These are phyloP conservation scores for Pachysandra terminalis DNA, from an alignment of 164 flowering plant species.

Conservation along the genomic window DNA sequence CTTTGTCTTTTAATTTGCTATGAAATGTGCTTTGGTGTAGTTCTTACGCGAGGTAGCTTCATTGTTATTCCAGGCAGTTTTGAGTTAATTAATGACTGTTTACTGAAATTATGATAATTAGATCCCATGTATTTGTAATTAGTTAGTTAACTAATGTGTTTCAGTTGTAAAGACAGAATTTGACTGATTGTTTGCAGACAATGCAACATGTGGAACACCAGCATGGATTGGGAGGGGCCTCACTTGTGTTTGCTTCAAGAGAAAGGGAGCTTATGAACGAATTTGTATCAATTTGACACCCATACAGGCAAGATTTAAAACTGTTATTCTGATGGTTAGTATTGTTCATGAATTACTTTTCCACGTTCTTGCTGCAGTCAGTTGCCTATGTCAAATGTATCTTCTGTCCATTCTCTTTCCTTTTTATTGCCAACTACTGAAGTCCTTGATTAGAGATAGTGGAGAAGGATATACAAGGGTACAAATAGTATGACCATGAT, in stretches of 20 bases:
- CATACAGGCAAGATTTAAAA: constrained; percentile 47
- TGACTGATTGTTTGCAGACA: constrained; percentile 38
- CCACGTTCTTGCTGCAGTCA: not conserved
- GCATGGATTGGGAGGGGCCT: constrained; percentile 66
- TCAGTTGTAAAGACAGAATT: constrained; percentile 11
- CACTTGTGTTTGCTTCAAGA: constrained; percentile 77
- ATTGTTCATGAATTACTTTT: not conserved
- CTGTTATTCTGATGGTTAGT: not conserved
- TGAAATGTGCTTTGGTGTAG: constrained; percentile 20
- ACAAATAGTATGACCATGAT: too few relatives aligned
- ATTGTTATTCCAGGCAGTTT: not conserved
- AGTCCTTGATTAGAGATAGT: too few relatives aligned
- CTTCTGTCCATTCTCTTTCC: not conserved
- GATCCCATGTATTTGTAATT: not conserved
- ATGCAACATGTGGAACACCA: constrained; percentile 52
- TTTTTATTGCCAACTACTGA: not conserved
- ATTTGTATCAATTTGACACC: constrained; percentile 62
- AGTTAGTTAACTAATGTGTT: not conserved
- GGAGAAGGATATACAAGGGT: too few relatives aligned
- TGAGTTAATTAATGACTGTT: not conserved
- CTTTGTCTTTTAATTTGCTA: not conserved
- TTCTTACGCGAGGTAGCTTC: constrained; percentile 14
- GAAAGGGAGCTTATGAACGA: constrained; percentile 50
- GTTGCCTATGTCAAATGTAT: not conserved
- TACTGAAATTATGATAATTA: not conserved